Base-by-base conservation (phyloP, 805 yeast genomes). In the Ogataea pignaliae region DNA sequence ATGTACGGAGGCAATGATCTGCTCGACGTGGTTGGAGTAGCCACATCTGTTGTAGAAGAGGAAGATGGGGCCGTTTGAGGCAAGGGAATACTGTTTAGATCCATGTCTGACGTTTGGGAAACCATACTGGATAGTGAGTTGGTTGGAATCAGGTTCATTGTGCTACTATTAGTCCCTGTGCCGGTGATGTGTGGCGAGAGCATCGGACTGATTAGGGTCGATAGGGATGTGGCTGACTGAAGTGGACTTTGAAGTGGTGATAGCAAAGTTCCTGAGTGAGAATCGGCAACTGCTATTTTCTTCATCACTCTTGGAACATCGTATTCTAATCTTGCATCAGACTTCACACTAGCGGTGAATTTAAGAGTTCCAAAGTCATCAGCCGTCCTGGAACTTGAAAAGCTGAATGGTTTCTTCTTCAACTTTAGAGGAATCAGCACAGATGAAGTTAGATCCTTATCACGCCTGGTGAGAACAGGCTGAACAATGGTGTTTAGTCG, bases 241-340 rank as follows among this genome's bases (percentile, higher is more conserved):
- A 42, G 37, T 10, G 52, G 47, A 13, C 43, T 37, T n/a, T 38
- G 43, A 10, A 37, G 34, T 10, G 43, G 37, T 8, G 16, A 18
- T 18, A 15, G 33, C 16, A 12, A 13, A 13, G 29, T 13, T 12
- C 7, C 10, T 4, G 35, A 18, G 12, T 32, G 29, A 5, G 26
- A 21, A 14, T 34, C 37, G 10, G 37, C 35, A 7, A 44, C 30
- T 2, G 54, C 42, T 17, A 55, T 30, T 41, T 52, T 55, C 33
- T 44, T 41, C 32, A 55, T 41, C 8, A 50, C 45, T 31, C 44
- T 48, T 21, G 61, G 58, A 3, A 51, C 35, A n/a, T 50, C 38
- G 31, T 54, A 50, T 12, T 48, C 47, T 29, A 54, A 37, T 14
- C 44, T 46, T 29, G 38, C 32, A 16, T 45, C 46, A 16, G 28